Evolutionary conservation across 1,139 yeast species (phyloP), one percentile per base, ranked within the genome.

Genomic region (Yamadazyma songkhlaensis): DNA sequence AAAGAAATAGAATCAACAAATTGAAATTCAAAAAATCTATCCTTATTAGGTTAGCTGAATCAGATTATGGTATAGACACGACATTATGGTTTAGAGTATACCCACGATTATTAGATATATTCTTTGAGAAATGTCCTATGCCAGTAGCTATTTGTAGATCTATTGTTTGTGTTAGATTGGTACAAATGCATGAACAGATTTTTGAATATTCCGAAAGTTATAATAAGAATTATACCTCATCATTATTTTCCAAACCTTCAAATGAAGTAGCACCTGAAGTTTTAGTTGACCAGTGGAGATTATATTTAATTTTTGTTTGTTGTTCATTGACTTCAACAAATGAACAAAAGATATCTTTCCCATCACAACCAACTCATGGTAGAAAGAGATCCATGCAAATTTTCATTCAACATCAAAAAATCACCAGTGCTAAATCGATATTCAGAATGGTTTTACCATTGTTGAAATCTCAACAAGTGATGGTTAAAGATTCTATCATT

Each of bases 141-240:
- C 94, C 96, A 0, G 89, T 92, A 54, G 98, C 97, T 0, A 70
- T 92, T 44, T 88, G 96, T 48, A 78, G 99, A 11, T 84, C 95
- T n/a, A 82, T 86, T 45, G 94, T 94, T 10, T 90, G 97, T 60
- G 84, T 86, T 9, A 63, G 97, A 36, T 62, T 94, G 44, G 95
- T 90, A 6, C 96, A 88, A 51, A 79, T 92, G 74, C 95, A 90
- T 56, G 96, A 88, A 50, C 76, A 79, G 12, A 77, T 90, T 8
- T 68, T 81, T 28, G 80, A 78, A 11, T 75, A 81, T 37, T 77
- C 89, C 1, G 80, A 79, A 13, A 73, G 73, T 25, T 63, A 66
- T 27, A 38, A 34, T 25, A 66, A 54, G 59, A 69, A 53, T 49
- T 71, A 60, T 44, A 67, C 66, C 15, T 62, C 69, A 1, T 67